Evolutionary conservation across 148 eudicot species (phyloP), one percentile per base, ranked within the genome.

Genomic region (Camellia sinensis): DNA sequence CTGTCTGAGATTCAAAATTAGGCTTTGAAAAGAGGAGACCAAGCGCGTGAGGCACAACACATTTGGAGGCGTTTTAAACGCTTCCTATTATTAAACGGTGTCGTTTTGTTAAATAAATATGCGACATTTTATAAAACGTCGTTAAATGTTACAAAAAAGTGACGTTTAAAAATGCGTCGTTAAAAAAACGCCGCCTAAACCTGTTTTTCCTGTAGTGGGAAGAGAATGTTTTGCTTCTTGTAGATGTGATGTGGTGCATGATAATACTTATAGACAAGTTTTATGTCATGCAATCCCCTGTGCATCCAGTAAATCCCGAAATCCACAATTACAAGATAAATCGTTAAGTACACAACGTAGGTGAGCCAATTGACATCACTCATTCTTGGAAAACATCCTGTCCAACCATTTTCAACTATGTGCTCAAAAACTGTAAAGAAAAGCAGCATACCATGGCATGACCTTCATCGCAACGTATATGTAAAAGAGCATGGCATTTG

Each of bases 291-390:
- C 72, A 94, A 75, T 75, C 81, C 85, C 79, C 97, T 79, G 63
- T 94, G 98, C 88, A 86, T 86, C 98, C 97, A 94, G 53, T 94
- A 94, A 79, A 94, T 92, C 22, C 95, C 95, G 66, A 94, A 88
- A 82, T 92, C 98, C 63, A 91, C 89, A 56, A 90, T 50, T 19
- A 80, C 83, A 44, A 92, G 92, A 80, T 94, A 94, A 60, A 85
- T 67, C 5, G 67, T 13, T 13, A 83, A 11, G 59, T 90, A 86
- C 18, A 73, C 48, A n/a, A 88, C 6, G 78, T 92, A 92, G 61
- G 87, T 75, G 69, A 59, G 61, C 78, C 86, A 84, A 17, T 93
- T 87, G 73, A 91, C 89, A 46, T 90, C 92, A 56, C 79, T 87
- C 71, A 92, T 87, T 44, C 85, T 87, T 65, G 90, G 75, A 80